phyloP scores from a whole-genome alignment of 192 early-diverging fungal species.

The Gigaspora rosea region DNA sequence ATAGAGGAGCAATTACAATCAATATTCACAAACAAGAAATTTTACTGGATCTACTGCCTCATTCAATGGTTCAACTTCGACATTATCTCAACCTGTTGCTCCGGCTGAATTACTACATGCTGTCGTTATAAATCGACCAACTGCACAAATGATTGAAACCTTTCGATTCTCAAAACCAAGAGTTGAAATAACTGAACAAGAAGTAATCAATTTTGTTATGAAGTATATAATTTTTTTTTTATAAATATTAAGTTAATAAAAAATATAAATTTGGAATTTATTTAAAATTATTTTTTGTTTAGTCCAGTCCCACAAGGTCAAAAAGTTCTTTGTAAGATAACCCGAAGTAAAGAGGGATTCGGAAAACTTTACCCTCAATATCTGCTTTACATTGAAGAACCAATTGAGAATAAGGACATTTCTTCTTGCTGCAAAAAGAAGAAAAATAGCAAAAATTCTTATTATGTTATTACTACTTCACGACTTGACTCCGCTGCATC shows the following conservation, averaged over 20 bases:
- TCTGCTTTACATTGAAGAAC: slow-evolving; percentile 69
- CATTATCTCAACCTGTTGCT: slow-evolving; percentile 20
- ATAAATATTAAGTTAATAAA: neutral
- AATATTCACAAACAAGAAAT: neutral
- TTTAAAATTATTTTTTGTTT: slow-evolving; percentile 2
- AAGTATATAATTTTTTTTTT: slow-evolving; percentile 14
- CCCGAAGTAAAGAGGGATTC: slow-evolving; percentile 58
- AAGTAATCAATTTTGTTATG: slow-evolving; percentile 26
- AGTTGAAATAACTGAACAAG: slow-evolving; percentile 16
- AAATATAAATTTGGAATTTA: neutral
- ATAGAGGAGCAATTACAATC: neutral
- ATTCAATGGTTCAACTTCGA: neutral
- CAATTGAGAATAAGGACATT: slow-evolving; percentile 41
- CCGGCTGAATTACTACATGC: slow-evolving; percentile 15
- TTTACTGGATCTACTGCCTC: neutral
- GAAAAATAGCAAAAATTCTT: slow-evolving; percentile 62
- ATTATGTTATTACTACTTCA: slow-evolving; percentile 63
- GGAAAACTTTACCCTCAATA: slow-evolving; percentile 72
- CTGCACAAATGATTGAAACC: slow-evolving; percentile 27
- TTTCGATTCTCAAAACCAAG: slow-evolving; percentile 26
- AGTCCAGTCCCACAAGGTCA: slow-evolving; percentile 71
- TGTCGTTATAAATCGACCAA: slow-evolving; percentile 24
- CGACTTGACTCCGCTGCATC: slow-evolving; percentile 7
- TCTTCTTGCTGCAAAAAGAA: slow-evolving; percentile 70
- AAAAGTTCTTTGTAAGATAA: slow-evolving; percentile 69